These are phyloP conservation scores for Fusarium guadeloupense DNA, from an alignment of 2,329 filamentous ascomycete species.

Conservation along the genomic window DNA sequence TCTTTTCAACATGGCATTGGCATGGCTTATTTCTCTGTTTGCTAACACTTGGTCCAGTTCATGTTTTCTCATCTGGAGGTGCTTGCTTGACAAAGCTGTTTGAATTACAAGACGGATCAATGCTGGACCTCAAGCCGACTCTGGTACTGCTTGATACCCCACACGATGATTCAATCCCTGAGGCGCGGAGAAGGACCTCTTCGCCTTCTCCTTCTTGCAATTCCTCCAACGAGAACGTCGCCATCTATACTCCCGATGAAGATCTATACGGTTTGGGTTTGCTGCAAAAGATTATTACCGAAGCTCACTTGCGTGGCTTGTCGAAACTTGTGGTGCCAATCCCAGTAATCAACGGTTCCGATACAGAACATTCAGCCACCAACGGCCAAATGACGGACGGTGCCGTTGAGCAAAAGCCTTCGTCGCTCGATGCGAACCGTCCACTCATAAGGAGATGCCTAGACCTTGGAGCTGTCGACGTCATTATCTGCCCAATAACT, in stretches of 20 bases:
- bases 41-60: conserved; percentile 53
- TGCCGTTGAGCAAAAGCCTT: conserved; percentile 49
- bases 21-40: conserved; percentile 8
- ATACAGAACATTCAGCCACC: conserved; percentile 38
- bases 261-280: conserved; percentile 65
- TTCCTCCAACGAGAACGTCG: conserved; percentile 47
- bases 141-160: conserved; percentile 67
- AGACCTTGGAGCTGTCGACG: conserved; percentile 86
- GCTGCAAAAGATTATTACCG: conserved; percentile 65
- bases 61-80: conserved; percentile 63
- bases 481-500: conserved; percentile 81
- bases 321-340: conserved; percentile 67
- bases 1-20: conserved; percentile 15
- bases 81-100: conserved; percentile 64
- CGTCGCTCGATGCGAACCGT: conserved; percentile 46
- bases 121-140: conserved; percentile 64
- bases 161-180: conserved; percentile 57
- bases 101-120: conserved; percentile 61
- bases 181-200: conserved; percentile 47
- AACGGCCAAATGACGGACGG: conserved; percentile 51
- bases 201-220: conserved; percentile 58
- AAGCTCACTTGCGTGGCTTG: conserved; percentile 64
- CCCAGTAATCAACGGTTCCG: conserved; percentile 59
- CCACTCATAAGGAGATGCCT: conserved; percentile 74
- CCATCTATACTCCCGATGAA: conserved; percentile 56